These are phyloP conservation scores for Carpinus fangiana DNA, from an alignment of 306 rosid species.

Conservation along the genomic window DNA sequence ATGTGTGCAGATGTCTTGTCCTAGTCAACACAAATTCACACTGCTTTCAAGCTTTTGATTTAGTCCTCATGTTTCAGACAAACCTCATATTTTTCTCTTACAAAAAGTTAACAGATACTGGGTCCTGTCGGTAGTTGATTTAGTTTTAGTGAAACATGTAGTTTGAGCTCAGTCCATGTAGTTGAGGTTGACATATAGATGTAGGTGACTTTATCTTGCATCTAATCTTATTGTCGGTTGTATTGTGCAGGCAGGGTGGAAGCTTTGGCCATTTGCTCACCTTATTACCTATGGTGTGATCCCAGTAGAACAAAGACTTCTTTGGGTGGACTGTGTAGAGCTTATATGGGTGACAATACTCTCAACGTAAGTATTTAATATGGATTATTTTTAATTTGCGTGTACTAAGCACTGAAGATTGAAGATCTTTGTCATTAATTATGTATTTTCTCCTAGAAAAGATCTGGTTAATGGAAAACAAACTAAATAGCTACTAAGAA, in stretches of 20 bases:
- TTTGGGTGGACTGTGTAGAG: slow-evolving; percentile 95
- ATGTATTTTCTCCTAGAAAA: too few species aligned
- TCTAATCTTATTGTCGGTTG: slow-evolving; percentile 27
- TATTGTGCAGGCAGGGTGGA: slow-evolving; percentile 89
- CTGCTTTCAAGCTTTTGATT: not conserved
- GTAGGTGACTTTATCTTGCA: slow-evolving; percentile 21
- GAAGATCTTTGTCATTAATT: too few species aligned
- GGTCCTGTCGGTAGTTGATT: not conserved
- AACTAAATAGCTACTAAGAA: not conserved
- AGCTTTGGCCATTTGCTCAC: slow-evolving; percentile 99
- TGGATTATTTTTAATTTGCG: slow-evolving; percentile 15
- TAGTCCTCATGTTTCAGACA: not conserved
- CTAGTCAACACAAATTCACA: not conserved
- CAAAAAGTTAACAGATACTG: not conserved
- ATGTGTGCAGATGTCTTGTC: not conserved
- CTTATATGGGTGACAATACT: slow-evolving; percentile 97
- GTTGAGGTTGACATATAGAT: not conserved
- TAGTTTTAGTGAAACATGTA: not conserved
- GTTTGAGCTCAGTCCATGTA: not conserved
- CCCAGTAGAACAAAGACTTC: slow-evolving; percentile 93
- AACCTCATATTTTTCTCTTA: not conserved
- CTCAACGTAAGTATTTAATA: slow-evolving; percentile 67
- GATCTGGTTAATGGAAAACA: not conserved
- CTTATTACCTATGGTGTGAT: slow-evolving; percentile 87
- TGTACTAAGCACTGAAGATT: not conserved